These are phyloP conservation scores for Dianthus caryophyllus DNA, from an alignment of 148 eudicot genomes.

Conservation along the genomic window DNA sequence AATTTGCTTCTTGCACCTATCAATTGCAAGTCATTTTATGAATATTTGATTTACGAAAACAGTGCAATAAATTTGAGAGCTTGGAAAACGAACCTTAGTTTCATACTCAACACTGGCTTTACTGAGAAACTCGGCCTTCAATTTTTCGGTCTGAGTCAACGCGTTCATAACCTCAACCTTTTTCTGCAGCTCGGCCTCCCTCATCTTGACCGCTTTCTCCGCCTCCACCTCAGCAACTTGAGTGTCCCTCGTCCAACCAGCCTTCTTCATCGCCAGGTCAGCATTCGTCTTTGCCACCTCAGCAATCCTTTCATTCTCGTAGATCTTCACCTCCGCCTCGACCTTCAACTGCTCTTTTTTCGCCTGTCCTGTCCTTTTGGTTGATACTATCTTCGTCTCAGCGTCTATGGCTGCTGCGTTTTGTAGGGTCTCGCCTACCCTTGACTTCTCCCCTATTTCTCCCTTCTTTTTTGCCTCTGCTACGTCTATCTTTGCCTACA, in stretches of 20 bases:
- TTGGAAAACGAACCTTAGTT: conserved; percentile 35
- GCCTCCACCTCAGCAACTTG: conserved; percentile 52
- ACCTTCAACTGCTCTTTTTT: conserved; percentile 44
- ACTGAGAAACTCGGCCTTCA: conserved; percentile 47
- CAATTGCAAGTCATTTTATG: not conserved
- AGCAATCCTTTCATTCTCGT: conserved; percentile 41
- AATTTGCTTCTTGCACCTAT: conserved; percentile 67
- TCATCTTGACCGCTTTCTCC: conserved; percentile 35
- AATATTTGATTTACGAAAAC: no score
- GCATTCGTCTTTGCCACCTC: conserved; percentile 51
- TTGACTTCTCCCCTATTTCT: conserved; percentile 37
- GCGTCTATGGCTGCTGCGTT: conserved; percentile 51
- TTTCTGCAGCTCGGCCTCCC: conserved; percentile 47
- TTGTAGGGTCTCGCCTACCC: conserved; percentile 41
- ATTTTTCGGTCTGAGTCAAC: conserved; percentile 43
- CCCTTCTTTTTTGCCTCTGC: conserved; percentile 53
- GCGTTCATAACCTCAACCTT: conserved; percentile 52
- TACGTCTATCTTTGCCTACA: conserved; percentile 44
- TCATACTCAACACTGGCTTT: conserved; percentile 57
- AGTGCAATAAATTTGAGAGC: not conserved
- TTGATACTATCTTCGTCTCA: conserved; percentile 39
- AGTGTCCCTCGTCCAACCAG: conserved; percentile 40
- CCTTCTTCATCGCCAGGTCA: conserved; percentile 34
- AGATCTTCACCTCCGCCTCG: conserved; percentile 37
- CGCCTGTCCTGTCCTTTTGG: conserved; percentile 36